Conservation (phyloP, 805 yeast species). For the Cyberlindnera maritima region DNA sequence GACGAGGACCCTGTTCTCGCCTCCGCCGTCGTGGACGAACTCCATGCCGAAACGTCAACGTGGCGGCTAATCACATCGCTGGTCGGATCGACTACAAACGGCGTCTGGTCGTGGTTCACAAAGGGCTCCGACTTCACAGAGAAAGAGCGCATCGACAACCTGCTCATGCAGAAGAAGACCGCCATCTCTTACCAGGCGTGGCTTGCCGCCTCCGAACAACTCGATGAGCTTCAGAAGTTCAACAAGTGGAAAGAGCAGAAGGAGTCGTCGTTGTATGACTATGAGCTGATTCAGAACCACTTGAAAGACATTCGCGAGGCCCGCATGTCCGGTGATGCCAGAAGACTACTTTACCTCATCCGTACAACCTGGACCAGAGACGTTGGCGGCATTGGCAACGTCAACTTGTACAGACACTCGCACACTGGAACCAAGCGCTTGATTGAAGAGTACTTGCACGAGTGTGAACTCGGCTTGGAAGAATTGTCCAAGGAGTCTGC, state of each 20-base stretch:
- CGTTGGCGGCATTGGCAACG: slow-evolving; percentile 83
- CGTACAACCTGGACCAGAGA: slow-evolving; percentile 85
- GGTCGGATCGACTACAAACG: not conserved
- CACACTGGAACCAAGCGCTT: slow-evolving; percentile 82
- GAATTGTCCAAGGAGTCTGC: slow-evolving; percentile 18
- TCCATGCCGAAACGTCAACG: slow-evolving; percentile 2
- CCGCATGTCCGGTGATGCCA: slow-evolving; percentile 54
- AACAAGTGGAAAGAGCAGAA: slow-evolving; percentile 68
- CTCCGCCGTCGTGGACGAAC: not conserved
- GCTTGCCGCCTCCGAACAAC: slow-evolving; percentile 56
- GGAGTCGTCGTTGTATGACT: slow-evolving; percentile 72
- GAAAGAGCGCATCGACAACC: slow-evolving; percentile 35
- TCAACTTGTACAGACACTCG: slow-evolving; percentile 70
- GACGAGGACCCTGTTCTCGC: not conserved
- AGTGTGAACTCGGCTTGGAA: slow-evolving; percentile 57
- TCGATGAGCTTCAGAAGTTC: slow-evolving; percentile 65
- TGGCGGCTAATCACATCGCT: slow-evolving; percentile 3
- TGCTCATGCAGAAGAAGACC: slow-evolving; percentile 42
- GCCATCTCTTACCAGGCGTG: slow-evolving; percentile 60
- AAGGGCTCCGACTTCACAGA: slow-evolving; percentile 26
- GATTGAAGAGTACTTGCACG: slow-evolving; percentile 79
- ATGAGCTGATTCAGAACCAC: slow-evolving; percentile 50
- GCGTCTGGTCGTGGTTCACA: slow-evolving; percentile 5
- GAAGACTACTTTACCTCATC: slow-evolving; percentile 64
- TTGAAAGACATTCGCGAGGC: slow-evolving; percentile 58